phyloP scores from a whole-genome alignment of 495 filamentous ascomycete genomes.

The Pseudoneurospora amorphoporcata region DNA sequence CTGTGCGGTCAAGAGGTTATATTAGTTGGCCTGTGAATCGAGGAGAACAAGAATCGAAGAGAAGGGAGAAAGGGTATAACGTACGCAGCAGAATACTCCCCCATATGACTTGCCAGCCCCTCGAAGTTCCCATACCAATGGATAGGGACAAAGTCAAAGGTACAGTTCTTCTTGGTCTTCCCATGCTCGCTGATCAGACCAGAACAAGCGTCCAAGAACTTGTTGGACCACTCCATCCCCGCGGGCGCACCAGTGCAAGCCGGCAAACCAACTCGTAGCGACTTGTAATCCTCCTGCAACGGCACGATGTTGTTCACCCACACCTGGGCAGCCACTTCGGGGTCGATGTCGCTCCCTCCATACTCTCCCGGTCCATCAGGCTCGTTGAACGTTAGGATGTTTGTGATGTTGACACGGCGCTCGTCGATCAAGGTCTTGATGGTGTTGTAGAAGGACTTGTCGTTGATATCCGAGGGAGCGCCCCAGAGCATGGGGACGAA shows the following conservation, averaged over 20 bases:
- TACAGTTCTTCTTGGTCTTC: slow-evolving; percentile 43
- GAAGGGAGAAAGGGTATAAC: slow-evolving; percentile 4
- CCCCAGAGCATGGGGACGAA: slow-evolving; percentile 84
- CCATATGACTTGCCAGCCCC: slow-evolving; percentile 60
- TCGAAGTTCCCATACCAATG: slow-evolving; percentile 75
- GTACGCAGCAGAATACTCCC: slow-evolving; percentile 43
- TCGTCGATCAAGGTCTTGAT: slow-evolving; percentile 39
- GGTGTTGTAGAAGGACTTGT: slow-evolving; percentile 44
- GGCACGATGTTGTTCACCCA: slow-evolving; percentile 62
- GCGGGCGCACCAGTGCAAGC: slow-evolving; percentile 43
- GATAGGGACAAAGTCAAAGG: slow-evolving; percentile 59
- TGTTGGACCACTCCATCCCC: slow-evolving; percentile 53
- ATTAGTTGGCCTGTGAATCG: background rate
- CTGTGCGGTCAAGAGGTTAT: slow-evolving; percentile 12
- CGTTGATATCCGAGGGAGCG: slow-evolving; percentile 26
- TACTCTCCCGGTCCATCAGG: slow-evolving; percentile 44
- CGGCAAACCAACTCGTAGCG: slow-evolving; percentile 48
- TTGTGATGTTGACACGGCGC: slow-evolving; percentile 46
- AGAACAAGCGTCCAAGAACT: slow-evolving; percentile 48
- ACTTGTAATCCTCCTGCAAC: slow-evolving; percentile 35
- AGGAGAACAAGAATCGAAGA: background rate
- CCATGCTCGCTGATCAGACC: slow-evolving; percentile 25
- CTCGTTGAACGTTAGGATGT: slow-evolving; percentile 67
- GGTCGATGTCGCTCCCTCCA: slow-evolving; percentile 50
- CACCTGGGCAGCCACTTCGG: slow-evolving; percentile 46